Base-by-base conservation (phyloP, 2,329 filamentous ascomycete genomes). In the Dryadomyces quercivorus region DNA sequence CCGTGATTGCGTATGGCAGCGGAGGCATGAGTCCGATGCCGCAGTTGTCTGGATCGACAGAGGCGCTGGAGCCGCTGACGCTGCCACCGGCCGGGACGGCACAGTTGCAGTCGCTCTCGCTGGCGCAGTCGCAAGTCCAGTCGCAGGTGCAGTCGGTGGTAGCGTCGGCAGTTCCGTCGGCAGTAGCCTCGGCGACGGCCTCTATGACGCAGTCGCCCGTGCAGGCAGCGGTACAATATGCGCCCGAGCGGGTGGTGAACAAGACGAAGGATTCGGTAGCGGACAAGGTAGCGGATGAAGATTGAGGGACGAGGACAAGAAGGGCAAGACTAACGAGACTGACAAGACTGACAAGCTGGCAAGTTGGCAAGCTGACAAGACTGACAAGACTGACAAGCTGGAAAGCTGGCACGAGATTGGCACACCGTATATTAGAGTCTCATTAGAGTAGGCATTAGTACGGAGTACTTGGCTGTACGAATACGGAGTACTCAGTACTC, bases 1-100 rank as follows among this genome's bases (percentile, higher is more conserved):
- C 90, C 1, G 84, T 94, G 69, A 87, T 90, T 36, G 10, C 50
- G 1, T 2, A 31, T 3, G 69, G 72, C 55, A 77, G 70, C 31
- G 69, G 67, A 1, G 63, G 64, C 15, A 61, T 69, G 16, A 65
- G 71, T 22, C 77, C 78, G 7, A 73, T 78, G 51, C 68, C 71
- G 7, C 75, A 72, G 16, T 64, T 79, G 52, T 69, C 71, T n/a
- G 71, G 69, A 34, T 73, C 75, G 5, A 64, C 70, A 1, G 73
- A 77, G 55, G 65, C 70, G 0, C 58, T 68, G 31, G 71, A 74
- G 21, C 56, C 57, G 2, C 50, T 59, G 55, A 18, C 42, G 1
- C 54, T 61, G 49, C 59, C 59, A 6, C 59, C 58, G 15, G 54
- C 58, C 9, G 40, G 47, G 13, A 8, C 31, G 10, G 15, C 21